A percentile compares a stretch with the other conserved stretches of the same genome.
phyloP scores from a whole-genome alignment of 345 rosid species.

The Arabidopsis thaliana region TAIR10.1 NC_003071.7:15596001-15596500 shows the following conservation, averaged over 20 bases:
- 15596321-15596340: not conserved
- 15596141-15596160: no score
- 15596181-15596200: no score
- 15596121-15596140: no score
- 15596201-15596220: no score
- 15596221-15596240: no score
- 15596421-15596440: not conserved
- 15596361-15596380: not conserved
- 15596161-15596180: no score
- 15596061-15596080: no score
- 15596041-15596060: no score
- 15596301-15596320: not conserved
- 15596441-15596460: not conserved
- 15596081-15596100: no score
- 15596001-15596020: no score
- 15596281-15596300: not conserved
- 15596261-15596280: not conserved
- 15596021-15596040: no score
- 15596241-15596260: not conserved
- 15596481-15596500: not conserved
- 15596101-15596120: no score
- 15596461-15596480: not conserved
- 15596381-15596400: not conserved
- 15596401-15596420: not conserved
- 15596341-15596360: not conserved